These are phyloP conservation scores for Tolypocladium inflatum DNA, from an alignment of 2,329 filamentous ascomycete species.

Conservation along the genomic window DNA sequence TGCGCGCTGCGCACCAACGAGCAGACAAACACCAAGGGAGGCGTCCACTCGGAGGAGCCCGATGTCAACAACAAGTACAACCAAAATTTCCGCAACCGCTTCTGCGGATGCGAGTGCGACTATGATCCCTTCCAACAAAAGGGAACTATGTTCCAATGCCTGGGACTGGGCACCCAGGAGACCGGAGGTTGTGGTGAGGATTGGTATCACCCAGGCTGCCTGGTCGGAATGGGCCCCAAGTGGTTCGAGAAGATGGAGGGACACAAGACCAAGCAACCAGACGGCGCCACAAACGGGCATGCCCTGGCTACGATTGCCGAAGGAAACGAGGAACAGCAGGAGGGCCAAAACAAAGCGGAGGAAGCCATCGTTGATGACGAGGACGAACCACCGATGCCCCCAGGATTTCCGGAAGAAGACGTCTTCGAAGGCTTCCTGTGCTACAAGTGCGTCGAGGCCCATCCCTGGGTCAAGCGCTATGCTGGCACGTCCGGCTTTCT, in stretches of 20 bases:
- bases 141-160: slow-evolving; percentile 96
- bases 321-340: slow-evolving; percentile 26
- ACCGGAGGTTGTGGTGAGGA: slow-evolving; percentile 91
- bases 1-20: slow-evolving; percentile 69
- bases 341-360: slow-evolving; percentile 9
- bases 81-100: slow-evolving; percentile 87
- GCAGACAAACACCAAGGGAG: slow-evolving; percentile 64
- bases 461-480: slow-evolving; percentile 88
- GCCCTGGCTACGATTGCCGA: slow-evolving; percentile 41
- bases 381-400: slow-evolving; percentile 60
- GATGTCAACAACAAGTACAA: slow-evolving; percentile 78
- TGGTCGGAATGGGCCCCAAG: slow-evolving; percentile 68
- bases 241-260: slow-evolving; percentile 52
- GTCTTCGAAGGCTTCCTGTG: slow-evolving; percentile 86
- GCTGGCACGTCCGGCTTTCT: slow-evolving; percentile 74
- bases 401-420: slow-evolving; percentile 81
- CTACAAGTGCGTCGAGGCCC: slow-evolving; percentile 82
- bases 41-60: slow-evolving; percentile 66
- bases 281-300: slow-evolving; percentile 8
- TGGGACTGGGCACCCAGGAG: slow-evolving; percentile 71
- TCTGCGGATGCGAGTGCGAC: slow-evolving; percentile 80
- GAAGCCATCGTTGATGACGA: slow-evolving; percentile 34
- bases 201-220: slow-evolving; percentile 93
- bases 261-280: slow-evolving; percentile 14
- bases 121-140: slow-evolving; percentile 87